These are phyloP conservation scores for Durio zibethinus DNA, from an alignment of 345 rosid genomes.

Conservation along the genomic window DNA sequence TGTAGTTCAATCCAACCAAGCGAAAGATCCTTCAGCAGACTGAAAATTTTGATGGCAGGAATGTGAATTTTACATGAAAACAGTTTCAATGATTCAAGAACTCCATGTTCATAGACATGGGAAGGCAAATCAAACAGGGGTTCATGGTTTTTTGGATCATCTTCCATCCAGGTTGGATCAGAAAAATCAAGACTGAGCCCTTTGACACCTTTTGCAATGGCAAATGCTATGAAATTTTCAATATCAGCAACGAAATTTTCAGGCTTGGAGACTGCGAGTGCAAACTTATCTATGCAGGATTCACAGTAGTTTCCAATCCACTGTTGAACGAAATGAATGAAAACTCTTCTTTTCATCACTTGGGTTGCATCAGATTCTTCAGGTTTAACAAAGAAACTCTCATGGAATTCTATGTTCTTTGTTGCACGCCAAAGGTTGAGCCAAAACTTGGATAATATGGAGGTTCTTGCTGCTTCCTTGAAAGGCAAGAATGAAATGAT, in stretches of 20 bases:
- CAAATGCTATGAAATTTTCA: not conserved
- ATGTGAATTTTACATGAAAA: not conserved
- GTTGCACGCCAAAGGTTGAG: slow-evolving; percentile 10
- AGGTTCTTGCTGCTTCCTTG: slow-evolving; percentile 35
- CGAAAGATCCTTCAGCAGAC: not conserved
- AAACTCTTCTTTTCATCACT: not conserved
- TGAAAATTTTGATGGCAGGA: not conserved
- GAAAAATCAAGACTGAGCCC: not conserved
- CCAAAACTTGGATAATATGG: not conserved
- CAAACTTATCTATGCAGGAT: slow-evolving; percentile 12
- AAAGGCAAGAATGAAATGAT: slow-evolving; percentile 39
- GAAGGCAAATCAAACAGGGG: not conserved
- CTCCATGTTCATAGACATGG: not conserved
- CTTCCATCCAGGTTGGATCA: not conserved
- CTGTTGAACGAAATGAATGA: not conserved
- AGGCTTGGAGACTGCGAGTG: slow-evolving; percentile 27
- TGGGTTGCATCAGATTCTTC: not conserved
- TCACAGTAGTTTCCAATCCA: slow-evolving; percentile 5
- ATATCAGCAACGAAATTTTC: slow-evolving; percentile 7
- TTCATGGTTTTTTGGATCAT: not conserved
- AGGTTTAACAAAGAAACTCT: slow-evolving; percentile 21
- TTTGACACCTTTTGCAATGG: not conserved
- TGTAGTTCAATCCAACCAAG: not conserved
- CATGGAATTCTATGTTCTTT: slow-evolving; percentile 25
- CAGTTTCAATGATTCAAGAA: not conserved